Conservation (phyloP, 2,329 filamentous ascomycete genomes). For the Cercospora sp. region DNA sequence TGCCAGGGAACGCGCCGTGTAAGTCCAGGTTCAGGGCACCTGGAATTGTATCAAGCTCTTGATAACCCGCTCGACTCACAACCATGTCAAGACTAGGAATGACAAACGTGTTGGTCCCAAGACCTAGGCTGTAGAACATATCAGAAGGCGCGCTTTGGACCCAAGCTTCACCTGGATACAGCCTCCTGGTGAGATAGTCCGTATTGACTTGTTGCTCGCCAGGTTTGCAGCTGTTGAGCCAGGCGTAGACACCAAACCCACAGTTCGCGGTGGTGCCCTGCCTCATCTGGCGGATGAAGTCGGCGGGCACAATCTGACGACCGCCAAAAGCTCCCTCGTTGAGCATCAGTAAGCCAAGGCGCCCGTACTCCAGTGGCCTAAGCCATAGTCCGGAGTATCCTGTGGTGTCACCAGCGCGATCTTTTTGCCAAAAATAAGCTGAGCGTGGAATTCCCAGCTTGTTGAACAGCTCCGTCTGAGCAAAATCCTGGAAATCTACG, state of each 20-base stretch:
- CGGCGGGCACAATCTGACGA: neutral
- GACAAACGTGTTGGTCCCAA: neutral
- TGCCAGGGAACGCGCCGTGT: neutral
- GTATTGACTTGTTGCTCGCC: neutral
- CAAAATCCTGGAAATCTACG: neutral
- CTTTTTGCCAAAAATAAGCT: neutral
- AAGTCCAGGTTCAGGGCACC: neutral
- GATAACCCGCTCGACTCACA: neutral
- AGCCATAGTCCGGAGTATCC: slow-evolving; percentile 1
- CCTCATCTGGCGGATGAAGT: neutral
- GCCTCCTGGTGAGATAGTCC: neutral
- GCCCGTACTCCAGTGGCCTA: neutral
- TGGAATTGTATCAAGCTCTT: neutral
- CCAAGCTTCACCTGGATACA: neutral
- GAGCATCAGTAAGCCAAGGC: neutral
- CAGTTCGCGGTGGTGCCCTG: neutral
- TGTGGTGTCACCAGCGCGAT: neutral
- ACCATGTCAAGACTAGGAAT: slow-evolving; percentile 1
- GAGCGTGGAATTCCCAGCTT: neutral
- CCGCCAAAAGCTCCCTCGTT: neutral
- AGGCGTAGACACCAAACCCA: neutral
- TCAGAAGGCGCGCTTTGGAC: neutral
- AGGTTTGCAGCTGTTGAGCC: neutral
- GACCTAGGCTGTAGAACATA: neutral
- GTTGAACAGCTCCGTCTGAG: neutral